Percentiles rank a stretch among this genome's conserved stretches.
phyloP scores from a whole-genome alignment of 768 basidiomycete species.

The Boletus rufocinnamomeus region DNA sequence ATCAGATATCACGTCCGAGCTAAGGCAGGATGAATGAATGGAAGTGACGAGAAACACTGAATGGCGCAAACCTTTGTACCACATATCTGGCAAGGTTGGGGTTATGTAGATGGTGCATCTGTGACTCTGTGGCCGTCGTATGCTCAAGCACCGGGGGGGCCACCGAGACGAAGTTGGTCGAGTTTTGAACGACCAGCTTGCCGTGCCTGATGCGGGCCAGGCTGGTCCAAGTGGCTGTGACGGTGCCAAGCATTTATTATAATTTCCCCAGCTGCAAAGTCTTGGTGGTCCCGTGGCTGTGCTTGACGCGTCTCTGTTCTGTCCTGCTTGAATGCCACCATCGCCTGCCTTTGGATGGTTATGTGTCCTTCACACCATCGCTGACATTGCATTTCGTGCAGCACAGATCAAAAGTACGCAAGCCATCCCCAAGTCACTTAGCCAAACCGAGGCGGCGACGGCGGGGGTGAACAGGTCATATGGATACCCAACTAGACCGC shows the following conservation, averaged over 20 bases:
- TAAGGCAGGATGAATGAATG: slow-evolving; percentile 29
- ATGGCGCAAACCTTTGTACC: slow-evolving; percentile 31
- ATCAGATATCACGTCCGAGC: slow-evolving; percentile 73
- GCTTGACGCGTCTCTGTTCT: not conserved
- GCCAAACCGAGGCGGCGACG: not conserved
- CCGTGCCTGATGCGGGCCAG: not conserved
- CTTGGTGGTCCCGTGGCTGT: too few relatives aligned
- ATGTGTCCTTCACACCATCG: slow-evolving; percentile 61
- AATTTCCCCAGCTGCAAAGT: too few relatives aligned
- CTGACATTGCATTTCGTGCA: slow-evolving; percentile 64
- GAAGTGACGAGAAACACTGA: not conserved
- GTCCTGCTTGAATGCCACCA: slow-evolving; percentile 54
- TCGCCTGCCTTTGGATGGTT: slow-evolving; percentile 71
- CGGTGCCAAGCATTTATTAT: not conserved
- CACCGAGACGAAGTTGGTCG: slow-evolving; percentile 7
- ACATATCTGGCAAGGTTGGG: slow-evolving; percentile 35
- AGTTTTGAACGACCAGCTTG: slow-evolving; percentile 11
- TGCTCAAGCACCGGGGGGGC: not conserved
- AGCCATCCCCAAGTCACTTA: slow-evolving; percentile 6
- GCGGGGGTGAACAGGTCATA: not conserved
- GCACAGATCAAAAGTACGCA: slow-evolving; percentile 57
- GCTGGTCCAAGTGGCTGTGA: slow-evolving; percentile 21
- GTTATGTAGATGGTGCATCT: slow-evolving; percentile 27
- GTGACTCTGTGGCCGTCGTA: not conserved
- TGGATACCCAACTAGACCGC: not conserved